phyloP scores from a whole-genome alignment of 2,329 filamentous ascomycete species.

The Penicillium paneum region DNA sequence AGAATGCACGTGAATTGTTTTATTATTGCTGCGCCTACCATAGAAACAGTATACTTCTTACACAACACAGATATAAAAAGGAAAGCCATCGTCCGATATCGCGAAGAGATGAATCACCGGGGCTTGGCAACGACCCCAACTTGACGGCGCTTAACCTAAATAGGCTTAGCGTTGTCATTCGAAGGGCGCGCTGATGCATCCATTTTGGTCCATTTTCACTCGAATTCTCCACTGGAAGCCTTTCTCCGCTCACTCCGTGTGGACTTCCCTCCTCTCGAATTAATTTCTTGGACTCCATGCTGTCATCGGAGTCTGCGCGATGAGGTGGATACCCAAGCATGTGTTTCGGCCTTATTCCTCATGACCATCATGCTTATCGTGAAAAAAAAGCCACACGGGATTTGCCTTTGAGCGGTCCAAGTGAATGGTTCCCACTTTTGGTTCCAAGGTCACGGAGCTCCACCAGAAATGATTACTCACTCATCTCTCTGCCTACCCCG shows the following conservation, averaged over 20 bases:
- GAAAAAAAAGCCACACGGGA: neutral
- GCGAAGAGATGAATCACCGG: constrained; percentile 8
- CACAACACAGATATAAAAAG: neutral
- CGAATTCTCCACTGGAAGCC: constrained; percentile 7
- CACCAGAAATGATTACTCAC: constrained; percentile 20
- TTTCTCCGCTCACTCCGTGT: constrained; percentile 8
- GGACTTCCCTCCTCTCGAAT: neutral
- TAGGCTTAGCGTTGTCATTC: constrained; percentile 30
- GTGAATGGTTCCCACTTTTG: constrained; percentile 3
- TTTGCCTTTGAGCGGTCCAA: constrained; percentile 4
- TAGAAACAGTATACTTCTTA: neutral
- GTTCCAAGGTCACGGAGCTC: constrained; percentile 11
- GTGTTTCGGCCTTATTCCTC: neutral
- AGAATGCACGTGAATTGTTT: too few species aligned
- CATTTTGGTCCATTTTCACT: constrained; percentile 1
- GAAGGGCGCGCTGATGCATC: constrained; percentile 28
- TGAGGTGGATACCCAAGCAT: neutral
- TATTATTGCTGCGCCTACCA: too few species aligned
- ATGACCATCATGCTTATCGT: neutral
- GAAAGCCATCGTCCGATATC: constrained; percentile 2
- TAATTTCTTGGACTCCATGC: neutral
- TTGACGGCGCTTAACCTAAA: constrained; percentile 9
- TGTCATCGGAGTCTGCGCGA: neutral
- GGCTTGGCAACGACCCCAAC: neutral
- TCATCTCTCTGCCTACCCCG: constrained; percentile 28